A percentile compares a stretch with the other conserved stretches of the same genome.
phyloP scores from a whole-genome alignment of 495 filamentous ascomycete species.

The Annulohypoxylon moriforme region DNA sequence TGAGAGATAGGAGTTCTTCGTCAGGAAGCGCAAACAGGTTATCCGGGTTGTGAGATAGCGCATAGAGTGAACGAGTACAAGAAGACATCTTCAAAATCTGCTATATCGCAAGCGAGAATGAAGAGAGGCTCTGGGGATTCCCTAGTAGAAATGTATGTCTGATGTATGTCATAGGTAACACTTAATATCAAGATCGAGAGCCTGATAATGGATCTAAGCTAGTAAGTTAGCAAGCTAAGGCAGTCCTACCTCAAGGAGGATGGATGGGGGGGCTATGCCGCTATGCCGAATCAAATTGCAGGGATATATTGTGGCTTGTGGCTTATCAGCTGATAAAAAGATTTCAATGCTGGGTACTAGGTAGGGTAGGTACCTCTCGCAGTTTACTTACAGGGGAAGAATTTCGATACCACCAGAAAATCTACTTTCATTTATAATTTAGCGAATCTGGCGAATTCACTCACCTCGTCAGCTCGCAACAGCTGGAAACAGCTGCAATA shows the following conservation, averaged over 20 bases:
- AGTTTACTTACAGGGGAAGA: background rate
- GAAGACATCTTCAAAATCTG: conserved; percentile 8
- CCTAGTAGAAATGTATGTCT: background rate
- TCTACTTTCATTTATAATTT: background rate
- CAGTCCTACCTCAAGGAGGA: background rate
- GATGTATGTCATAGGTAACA: background rate
- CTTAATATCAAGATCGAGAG: background rate
- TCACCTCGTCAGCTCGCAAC: too few relatives aligned
- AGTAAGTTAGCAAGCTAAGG: background rate
- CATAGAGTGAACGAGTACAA: background rate
- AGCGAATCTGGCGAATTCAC: background rate
- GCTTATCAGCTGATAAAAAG: conserved; percentile 15
- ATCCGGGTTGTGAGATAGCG: conserved; percentile 2
- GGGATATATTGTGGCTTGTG: conserved; percentile 4
- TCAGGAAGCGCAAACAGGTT: conserved; percentile 31
- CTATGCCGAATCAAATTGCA: background rate
- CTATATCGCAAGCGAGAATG: background rate
- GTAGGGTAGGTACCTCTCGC: too few relatives aligned
- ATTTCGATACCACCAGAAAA: background rate
- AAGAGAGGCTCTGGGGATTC: background rate
- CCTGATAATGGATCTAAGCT: background rate
- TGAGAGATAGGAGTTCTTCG: conserved; percentile 25
- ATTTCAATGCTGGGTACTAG: too few relatives aligned
- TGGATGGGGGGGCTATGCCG: too few relatives aligned
- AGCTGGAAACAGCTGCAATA: too few relatives aligned